Evolutionary conservation across 768 basidiomycete genomes (phyloP), one percentile per base, ranked within the genome.

Genomic region (Ramaria sp.): DNA sequence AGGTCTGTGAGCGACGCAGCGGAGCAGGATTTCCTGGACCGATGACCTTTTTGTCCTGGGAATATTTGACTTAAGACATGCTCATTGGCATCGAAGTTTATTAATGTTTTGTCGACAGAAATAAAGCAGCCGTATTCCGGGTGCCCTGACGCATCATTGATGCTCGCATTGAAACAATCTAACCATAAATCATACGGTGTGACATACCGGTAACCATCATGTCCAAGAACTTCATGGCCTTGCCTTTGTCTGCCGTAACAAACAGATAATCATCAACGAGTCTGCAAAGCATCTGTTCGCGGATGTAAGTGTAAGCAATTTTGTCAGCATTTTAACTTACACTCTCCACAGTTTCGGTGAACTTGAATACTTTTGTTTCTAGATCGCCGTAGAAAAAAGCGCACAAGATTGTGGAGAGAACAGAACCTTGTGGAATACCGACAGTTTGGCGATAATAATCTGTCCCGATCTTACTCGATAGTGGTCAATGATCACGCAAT

Each of bases 391-490:
- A 99, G 67, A 91, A 96, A 69, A 94, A 89, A 1, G 88, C 87
- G 67, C 96, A 99, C 1, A 99, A 72, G n/a, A 98, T 66, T 0
- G 88, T 79, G 7, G 93, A 96, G n/a, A 98, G 71, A n/a, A 93
- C 82, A 2, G 94, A 97, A 20, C 96, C 96, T 69, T 99, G 96
- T 0, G 96, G 95, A 22, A 99, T 99, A 2, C 96, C 96, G 30
- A 90, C 80, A n/a, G 78, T 80, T 68, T 99, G 96, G 12, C 86
- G 82, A 66, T 86, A 95, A 65, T 86, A 91, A 42, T 78, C 70
- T n/a, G 71, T 63, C 1, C 88, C 89, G 53, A 96, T 92, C 91
- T 95, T 61, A 24, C 1, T n/a, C 20, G 38, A 33, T 24, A 24
- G 13, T 30, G 11, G 19, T 49, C 27, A 33, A 49, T 30, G 42